Evolutionary conservation across 2,329 filamentous ascomycete genomes (phyloP).

Genomic region (Diaporthe aspalathi): DNA sequence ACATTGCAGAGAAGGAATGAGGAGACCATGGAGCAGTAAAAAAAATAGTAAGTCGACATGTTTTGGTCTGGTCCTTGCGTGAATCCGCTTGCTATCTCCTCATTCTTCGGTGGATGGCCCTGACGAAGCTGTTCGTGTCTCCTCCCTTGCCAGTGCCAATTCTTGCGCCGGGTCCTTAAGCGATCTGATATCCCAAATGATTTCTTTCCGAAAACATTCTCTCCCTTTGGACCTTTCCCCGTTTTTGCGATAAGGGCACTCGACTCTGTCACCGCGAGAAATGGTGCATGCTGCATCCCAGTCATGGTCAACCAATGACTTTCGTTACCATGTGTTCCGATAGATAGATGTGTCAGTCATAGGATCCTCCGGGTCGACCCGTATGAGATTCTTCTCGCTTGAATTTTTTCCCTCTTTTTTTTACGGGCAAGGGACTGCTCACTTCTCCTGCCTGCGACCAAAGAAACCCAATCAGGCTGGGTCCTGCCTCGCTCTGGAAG

Average conservation of each 20-base stretch:
- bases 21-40: too few species aligned
- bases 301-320: background rate
- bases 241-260: background rate
- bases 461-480: background rate
- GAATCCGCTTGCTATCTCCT: background rate
- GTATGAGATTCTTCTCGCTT: background rate
- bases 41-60: too few species aligned
- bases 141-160: background rate
- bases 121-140: background rate
- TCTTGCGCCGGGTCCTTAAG: background rate
- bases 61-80: too few species aligned
- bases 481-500: background rate
- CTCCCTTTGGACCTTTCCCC: slow-evolving; percentile 2
- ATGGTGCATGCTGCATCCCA: background rate
- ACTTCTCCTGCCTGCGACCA: background rate
- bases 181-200: background rate
- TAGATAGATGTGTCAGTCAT: background rate
- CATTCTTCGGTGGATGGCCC: background rate
- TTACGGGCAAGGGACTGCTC: background rate
- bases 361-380: background rate
- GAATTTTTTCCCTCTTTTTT: too few species aligned
- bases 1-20: too few species aligned
- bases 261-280: slow-evolving; percentile 1
- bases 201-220: background rate
- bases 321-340: background rate